A percentile compares a stretch with the other conserved stretches of the same genome.
Conservation (phyloP, 2,329 filamentous ascomycete genomes). For the Alternaria triticina region DNA sequence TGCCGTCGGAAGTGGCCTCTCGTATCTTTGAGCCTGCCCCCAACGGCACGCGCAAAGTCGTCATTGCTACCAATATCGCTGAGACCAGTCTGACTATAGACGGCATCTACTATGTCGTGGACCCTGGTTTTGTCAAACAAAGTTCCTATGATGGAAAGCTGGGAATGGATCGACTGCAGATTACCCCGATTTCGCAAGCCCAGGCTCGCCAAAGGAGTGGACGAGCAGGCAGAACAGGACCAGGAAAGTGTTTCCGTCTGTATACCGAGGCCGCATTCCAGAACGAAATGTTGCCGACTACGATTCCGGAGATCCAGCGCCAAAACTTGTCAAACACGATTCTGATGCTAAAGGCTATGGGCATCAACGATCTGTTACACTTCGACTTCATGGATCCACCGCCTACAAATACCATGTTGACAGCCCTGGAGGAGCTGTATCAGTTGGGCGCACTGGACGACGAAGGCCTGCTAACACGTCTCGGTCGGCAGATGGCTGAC, state of each 20-base stretch:
- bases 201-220: constrained; percentile 95
- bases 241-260: constrained; percentile 86
- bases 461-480: constrained; percentile 88
- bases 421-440: constrained; percentile 93
- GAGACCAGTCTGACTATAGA: constrained; percentile 99
- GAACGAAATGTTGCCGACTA: constrained; percentile 94
- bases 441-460: constrained; percentile 90
- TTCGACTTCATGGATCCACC: constrained; percentile 99
- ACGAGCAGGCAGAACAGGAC: constrained; percentile 90
- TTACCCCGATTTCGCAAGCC: constrained; percentile 95
- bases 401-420: constrained; percentile 96
- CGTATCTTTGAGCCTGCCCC: constrained; percentile 94
- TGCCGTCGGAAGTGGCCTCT: constrained; percentile 93
- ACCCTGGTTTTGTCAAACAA: constrained; percentile 97
- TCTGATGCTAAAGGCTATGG: constrained; percentile 98
- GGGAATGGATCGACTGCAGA: constrained; percentile 95
- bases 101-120: constrained; percentile 95
- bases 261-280: constrained; percentile 97
- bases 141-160: constrained; percentile 97
- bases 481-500: constrained; percentile 96
- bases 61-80: constrained; percentile 98
- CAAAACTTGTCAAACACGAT: constrained; percentile 94
- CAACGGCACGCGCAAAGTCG: constrained; percentile 84
- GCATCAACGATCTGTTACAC: constrained; percentile 94
- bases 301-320: constrained; percentile 94